Evolutionary conservation across 345 rosid genomes (phyloP).

Genomic region (Physaria fendleri): DNA sequence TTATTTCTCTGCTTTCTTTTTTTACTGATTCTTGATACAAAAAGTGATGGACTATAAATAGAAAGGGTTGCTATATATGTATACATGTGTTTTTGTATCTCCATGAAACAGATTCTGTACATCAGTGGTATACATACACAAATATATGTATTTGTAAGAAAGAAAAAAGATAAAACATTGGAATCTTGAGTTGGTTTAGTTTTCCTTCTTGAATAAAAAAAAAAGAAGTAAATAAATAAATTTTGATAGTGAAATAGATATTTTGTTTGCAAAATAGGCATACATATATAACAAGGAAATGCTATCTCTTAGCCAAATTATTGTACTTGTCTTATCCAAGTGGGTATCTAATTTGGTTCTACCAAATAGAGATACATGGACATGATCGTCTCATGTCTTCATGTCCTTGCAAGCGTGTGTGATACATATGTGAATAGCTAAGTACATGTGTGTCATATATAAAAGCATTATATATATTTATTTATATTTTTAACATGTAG

Average conservation of each 20-base stretch:
- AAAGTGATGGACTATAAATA: background rate
- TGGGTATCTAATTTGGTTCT: slow-evolving; percentile 15
- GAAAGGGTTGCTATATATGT: background rate
- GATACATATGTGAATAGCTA: background rate
- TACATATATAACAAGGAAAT: background rate
- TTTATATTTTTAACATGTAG: slow-evolving; percentile 1
- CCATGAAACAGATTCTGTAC: slow-evolving; percentile 8
- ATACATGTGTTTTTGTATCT: background rate
- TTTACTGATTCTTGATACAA: slow-evolving; percentile 2
- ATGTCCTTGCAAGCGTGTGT: slow-evolving; percentile 19
- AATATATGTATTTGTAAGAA: background rate
- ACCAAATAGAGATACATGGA: slow-evolving; percentile 2
- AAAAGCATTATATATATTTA: background rate
- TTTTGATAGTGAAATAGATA: slow-evolving; percentile 18
- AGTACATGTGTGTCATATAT: slow-evolving; percentile 10
- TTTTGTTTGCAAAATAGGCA: slow-evolving; percentile 1
- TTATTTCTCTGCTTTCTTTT: background rate
- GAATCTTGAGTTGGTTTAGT: background rate
- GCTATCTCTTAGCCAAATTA: background rate
- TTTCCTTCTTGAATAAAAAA: slow-evolving; percentile 1
- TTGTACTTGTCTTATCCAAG: slow-evolving; percentile 16
- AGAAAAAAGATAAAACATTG: background rate
- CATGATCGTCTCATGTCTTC: slow-evolving; percentile 22
- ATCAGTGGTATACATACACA: background rate
- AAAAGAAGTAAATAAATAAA: background rate